Conservation (phyloP, 495 filamentous ascomycete genomes). For the Xylaria cubensis region DNA sequence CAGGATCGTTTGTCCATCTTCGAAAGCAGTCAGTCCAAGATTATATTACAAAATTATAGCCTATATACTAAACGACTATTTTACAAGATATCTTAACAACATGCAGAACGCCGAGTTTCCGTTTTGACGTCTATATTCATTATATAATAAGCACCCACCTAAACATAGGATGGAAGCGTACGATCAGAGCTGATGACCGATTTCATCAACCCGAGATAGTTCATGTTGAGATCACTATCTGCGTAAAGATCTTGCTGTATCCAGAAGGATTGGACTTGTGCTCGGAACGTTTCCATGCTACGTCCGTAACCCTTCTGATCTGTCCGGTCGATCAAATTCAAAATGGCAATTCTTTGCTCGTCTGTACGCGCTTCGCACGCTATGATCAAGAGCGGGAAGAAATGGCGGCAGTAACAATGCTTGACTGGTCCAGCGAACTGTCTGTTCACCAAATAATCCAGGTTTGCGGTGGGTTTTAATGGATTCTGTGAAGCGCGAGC, state of each 20-base stretch:
- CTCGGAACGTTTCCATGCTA: conserved; percentile 28
- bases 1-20: too few relatives aligned
- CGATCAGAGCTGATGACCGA: conserved; percentile 3
- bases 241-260: conserved; percentile 37
- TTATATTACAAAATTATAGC: too few relatives aligned
- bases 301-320: conserved; percentile 24
- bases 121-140: too few relatives aligned
- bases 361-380: conserved; percentile 37
- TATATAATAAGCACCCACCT: background rate
- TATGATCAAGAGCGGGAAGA: conserved; percentile 36
- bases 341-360: conserved; percentile 30
- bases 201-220: conserved; percentile 23
- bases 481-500: conserved; percentile 33
- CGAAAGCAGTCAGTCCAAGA: too few relatives aligned
- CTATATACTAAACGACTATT: too few relatives aligned
- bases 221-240: conserved; percentile 16
- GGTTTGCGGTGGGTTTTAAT: conserved; percentile 16
- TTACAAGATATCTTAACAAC: too few relatives aligned
- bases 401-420: conserved; percentile 16
- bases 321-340: conserved; percentile 34
- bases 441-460: conserved; percentile 28
- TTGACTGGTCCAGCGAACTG: conserved; percentile 9
- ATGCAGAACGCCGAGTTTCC: too few relatives aligned
- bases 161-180: conserved; percentile 16
- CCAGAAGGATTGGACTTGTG: conserved; percentile 33